Base-by-base conservation (phyloP, 2,329 filamentous ascomycete species). In the Cladophialophora exuberans region DNA sequence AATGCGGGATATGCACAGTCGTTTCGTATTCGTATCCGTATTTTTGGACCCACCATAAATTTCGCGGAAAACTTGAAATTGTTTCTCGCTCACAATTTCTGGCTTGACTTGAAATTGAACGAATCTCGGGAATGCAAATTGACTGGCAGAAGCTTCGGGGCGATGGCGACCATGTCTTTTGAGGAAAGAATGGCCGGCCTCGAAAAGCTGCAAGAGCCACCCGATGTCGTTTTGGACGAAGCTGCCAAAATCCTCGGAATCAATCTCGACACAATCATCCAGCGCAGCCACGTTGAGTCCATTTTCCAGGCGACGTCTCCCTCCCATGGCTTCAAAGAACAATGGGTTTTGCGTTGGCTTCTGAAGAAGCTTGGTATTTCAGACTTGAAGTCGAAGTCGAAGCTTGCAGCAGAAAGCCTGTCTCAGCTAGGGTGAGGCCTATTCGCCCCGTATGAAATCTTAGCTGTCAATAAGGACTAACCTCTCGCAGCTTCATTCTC, bases 321-420 rank as follows among this genome's bases (percentile, higher is more conserved):
- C 57, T 62, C 54, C 52, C 62, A 62, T 18, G 55, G 54, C 0
- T 75, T 73, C 23, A 79, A 82, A 65, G 81, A 84, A 64, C 84
- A 88, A 73, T 88, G 84, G 83, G 77, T 86, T 11, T 67, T 87
- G 54, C 79, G 81, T 65, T 88, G 86, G 86, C 70, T 87, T 20
- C 72, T 86, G 63, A 84, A 83, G 63, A 85, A 81, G 65, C 61
- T 87, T 48, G 80, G 76, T 62, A 67, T 71, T 43, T 69, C 64
- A 43, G 67, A 69, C 15, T 10, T 33, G 11, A 56, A 51, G 33
- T 35, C 41, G 11, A 56, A 51, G 33, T 35, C 26, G 20, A 39
- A 35, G 11, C 11, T 17, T 25, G 23, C 17, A 35, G n/a, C 17
- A 22, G 30, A 7, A 15, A 17, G 33, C n/a, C n/a, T n/a, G 6